phyloP scores from a whole-genome alignment of 495 filamentous ascomycete species.

The Cercophora newfieldiana region DNA sequence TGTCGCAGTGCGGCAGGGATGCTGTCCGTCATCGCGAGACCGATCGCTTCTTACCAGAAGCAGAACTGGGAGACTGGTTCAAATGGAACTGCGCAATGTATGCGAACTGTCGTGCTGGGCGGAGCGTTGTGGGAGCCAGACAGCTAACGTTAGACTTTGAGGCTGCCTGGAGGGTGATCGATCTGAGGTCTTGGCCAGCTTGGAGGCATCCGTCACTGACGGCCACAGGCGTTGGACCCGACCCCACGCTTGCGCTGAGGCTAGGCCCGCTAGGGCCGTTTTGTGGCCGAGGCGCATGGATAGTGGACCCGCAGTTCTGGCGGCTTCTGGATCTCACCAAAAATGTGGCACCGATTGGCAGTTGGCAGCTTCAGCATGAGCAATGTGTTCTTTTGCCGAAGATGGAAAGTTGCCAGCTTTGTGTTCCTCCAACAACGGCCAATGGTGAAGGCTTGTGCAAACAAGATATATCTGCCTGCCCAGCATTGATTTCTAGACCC shows the following conservation, averaged over 20 bases:
- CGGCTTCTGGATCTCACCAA: slow-evolving; percentile 22
- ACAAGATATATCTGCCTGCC: slow-evolving; percentile 1
- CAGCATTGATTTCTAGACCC: slow-evolving; percentile 1
- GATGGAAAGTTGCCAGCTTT: slow-evolving; percentile 39
- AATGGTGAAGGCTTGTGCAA: neutral
- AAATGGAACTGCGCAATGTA: neutral
- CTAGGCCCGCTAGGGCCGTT: slow-evolving; percentile 29
- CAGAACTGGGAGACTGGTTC: neutral
- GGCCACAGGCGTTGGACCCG: neutral
- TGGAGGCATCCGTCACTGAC: slow-evolving; percentile 12
- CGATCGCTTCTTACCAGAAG: neutral
- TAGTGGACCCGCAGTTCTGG: slow-evolving; percentile 19
- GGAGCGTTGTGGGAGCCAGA: neutral
- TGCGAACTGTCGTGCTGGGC: neutral
- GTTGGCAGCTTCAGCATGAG: slow-evolving; percentile 16
- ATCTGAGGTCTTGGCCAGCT: neutral
- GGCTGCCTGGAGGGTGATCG: neutral
- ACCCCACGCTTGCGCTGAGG: slow-evolving; percentile 18
- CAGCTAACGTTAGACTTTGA: neutral
- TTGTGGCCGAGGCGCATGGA: slow-evolving; percentile 14
- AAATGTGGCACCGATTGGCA: slow-evolving; percentile 19
- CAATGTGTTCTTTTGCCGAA: slow-evolving; percentile 46
- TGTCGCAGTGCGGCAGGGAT: slow-evolving; percentile 70
- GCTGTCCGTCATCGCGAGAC: slow-evolving; percentile 62
- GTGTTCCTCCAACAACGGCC: slow-evolving; percentile 17